Base-by-base conservation (phyloP, 768 basidiomycete genomes). In the Calocybe cyanea region DNA sequence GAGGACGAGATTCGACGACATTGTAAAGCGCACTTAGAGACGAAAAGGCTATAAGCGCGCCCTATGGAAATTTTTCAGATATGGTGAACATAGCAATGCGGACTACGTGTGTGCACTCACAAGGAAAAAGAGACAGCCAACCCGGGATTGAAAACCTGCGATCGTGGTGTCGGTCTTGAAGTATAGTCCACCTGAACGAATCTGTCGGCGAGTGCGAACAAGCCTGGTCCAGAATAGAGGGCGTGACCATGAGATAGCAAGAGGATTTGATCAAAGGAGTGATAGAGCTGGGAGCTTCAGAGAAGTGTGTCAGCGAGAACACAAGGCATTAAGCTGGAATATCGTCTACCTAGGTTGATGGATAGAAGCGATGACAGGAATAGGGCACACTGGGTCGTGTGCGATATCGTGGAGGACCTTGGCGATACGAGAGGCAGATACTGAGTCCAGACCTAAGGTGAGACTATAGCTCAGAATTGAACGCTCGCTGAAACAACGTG, bases 71-170 rank as follows among this genome's bases (percentile, higher is more conserved):
- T 28, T 28, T 28, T 5, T 28, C 5, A 6, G 5, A 6, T 28
- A 28, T 28, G 14, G 38, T 38, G 33, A 56, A 37, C 1, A 19
- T 34, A 24, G 18, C 24, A 5, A 2, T 35, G 18, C 17, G 24
- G 19, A 15, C 13, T n/a, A 21, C 31, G 39, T 20, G 7, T 10
- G 10, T 38, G 20, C 20, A 23, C 20, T 55, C 53, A 88, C 88
- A 57, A 96, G 62, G 80, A 98, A 98, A 75, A 98, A 96, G 33
- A 98, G 65, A 53, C 87, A 90, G 23, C 94, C 94, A n/a, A 98
- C 77, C 23, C 94, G 78, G 30, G 86, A 87, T 61, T 96, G 93
- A 74, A 96, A 96, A 1, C 93, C 93, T 19, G 92, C 88, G 51
- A 96, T 95, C 3, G 80, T 85, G 15, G 78, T 67, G 28, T 75